Conservation (phyloP, 495 filamentous ascomycete species). For the Penicillium tannophilum region DNA sequence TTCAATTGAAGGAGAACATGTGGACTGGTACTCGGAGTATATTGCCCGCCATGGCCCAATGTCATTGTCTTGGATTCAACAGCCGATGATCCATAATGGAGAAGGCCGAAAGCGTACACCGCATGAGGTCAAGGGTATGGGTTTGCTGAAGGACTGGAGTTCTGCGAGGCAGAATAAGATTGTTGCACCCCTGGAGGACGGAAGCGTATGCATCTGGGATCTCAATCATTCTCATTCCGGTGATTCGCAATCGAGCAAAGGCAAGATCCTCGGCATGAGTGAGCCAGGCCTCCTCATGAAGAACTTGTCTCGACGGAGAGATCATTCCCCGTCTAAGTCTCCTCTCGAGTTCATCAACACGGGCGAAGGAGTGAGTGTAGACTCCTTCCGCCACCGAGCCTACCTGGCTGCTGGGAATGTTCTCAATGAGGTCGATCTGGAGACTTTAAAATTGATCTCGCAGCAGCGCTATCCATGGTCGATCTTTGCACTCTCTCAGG, state of each 20-base stretch:
- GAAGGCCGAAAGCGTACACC: constrained; percentile 44
- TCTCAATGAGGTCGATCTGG: constrained; percentile 82
- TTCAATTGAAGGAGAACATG: constrained; percentile 58
- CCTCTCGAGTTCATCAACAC: constrained; percentile 65
- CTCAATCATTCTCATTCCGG: constrained; percentile 59
- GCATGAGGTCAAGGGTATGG: constrained; percentile 63
- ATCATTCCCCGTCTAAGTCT: constrained; percentile 43
- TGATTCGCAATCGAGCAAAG: constrained; percentile 48
- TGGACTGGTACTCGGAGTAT: constrained; percentile 88
- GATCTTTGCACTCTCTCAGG: constrained; percentile 80
- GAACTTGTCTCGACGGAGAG: constrained; percentile 44
- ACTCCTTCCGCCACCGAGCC: constrained; percentile 67
- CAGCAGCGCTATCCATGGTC: constrained; percentile 78
- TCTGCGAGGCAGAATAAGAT: constrained; percentile 55
- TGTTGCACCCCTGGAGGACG: constrained; percentile 81
- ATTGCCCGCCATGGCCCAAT: constrained; percentile 79
- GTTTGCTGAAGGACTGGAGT: constrained; percentile 57
- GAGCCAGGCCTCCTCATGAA: constrained; percentile 62
- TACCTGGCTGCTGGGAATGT: constrained; percentile 77
- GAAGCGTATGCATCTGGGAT: constrained; percentile 85
- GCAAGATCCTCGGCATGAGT: constrained; percentile 66
- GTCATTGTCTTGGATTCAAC: constrained; percentile 72
- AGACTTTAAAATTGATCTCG: constrained; percentile 70
- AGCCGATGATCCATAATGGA: constrained; percentile 43
- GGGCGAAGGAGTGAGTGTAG: constrained; percentile 82